Percentiles rank a stretch among this genome's conserved stretches.
These are phyloP conservation scores for Mitragyna speciosa DNA, from an alignment of 257 asterid genomes.

Conservation along the genomic window DNA sequence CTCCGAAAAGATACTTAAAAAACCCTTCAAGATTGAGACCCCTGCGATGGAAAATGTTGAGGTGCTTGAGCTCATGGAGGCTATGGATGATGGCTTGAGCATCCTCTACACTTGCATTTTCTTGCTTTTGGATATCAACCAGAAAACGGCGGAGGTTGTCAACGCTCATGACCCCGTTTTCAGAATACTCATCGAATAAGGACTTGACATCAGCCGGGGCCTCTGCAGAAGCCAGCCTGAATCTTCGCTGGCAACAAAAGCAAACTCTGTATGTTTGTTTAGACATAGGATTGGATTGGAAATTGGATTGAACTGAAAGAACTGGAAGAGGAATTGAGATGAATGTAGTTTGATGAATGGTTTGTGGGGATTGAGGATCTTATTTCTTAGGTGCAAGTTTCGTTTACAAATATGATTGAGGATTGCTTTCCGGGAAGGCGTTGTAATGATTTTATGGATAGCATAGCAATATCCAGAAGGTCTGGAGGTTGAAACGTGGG, in stretches of 20 bases:
- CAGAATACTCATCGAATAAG: conserved; percentile 46
- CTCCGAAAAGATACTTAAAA: conserved; percentile 56
- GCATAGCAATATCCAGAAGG: neutral
- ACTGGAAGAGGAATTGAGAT: neutral
- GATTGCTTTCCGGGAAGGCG: conserved; percentile 25
- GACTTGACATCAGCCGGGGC: conserved; percentile 58
- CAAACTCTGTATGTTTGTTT: conserved; percentile 70
- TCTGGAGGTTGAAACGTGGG: neutral
- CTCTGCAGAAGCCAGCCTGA: conserved; percentile 52
- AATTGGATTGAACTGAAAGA: neutral
- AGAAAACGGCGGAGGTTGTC: conserved; percentile 54
- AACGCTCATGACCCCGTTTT: conserved; percentile 47
- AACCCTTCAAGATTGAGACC: conserved; percentile 48
- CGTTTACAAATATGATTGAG: neutral
- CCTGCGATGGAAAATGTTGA: conserved; percentile 46
- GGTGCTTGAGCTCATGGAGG: conserved; percentile 40
- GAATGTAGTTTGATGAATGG: neutral
- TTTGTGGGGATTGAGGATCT: neutral
- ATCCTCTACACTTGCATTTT: conserved; percentile 46
- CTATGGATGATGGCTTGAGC: conserved; percentile 54
- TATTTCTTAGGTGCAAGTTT: conserved; percentile 15
- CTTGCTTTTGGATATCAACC: conserved; percentile 67
- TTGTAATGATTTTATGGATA: neutral
- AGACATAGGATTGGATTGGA: conserved; percentile 33
- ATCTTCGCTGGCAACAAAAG: conserved; percentile 71